Base-by-base conservation (phyloP, 2,329 filamentous ascomycete species). In the Rachicladosporium sp. region DNA sequence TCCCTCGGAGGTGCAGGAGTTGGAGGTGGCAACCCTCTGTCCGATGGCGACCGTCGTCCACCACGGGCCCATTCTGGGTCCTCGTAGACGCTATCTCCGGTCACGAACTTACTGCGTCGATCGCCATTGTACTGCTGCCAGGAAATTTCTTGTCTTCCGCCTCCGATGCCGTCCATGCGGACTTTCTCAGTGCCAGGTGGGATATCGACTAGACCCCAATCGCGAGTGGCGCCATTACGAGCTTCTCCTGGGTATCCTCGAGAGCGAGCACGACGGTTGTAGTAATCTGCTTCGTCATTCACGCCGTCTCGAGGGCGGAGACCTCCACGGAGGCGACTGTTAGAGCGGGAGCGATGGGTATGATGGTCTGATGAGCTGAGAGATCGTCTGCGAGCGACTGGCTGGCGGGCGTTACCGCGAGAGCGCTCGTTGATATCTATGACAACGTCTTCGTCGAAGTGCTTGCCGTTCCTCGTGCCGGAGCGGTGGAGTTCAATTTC, bases 61-160 rank as follows among this genome's bases (percentile, higher is more conserved):
- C 44, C 43, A 12, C 50, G 54, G 31, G 64, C 60, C 46, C 61
- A 66, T 45, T 62, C 68, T 19, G 15, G 15, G 32, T 54, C 64
- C 63, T 61, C 58, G 41, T 60, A 64, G 33, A 65, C 60, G 31
- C 80, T 75, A 21, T 53, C 79, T 43, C 84, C 80, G 3, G 80
- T 74, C 36, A 81, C 69, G 62, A 89, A 88, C 54, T 80, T 80
- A 46, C 80, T 76, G 47, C 82, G 68, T 43, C 83, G 71, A 36
- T 85, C 78, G 38, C 85, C 85, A 54, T 80, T 87, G 60, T 87
- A 88, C 50, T 76, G 75, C 56, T 82, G 71, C 81, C 82, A 91
- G 12, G 74, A 80, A 35, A 87, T 76, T 51, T 91, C 84, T 46
- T 85, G 80, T 30, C 68, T 69, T 11, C 70, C 81, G 35, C 82